Evolutionary conservation across 2,329 filamentous ascomycete species (phyloP), one percentile per base, ranked within the genome.

Genomic region (Penicillium sp.): DNA sequence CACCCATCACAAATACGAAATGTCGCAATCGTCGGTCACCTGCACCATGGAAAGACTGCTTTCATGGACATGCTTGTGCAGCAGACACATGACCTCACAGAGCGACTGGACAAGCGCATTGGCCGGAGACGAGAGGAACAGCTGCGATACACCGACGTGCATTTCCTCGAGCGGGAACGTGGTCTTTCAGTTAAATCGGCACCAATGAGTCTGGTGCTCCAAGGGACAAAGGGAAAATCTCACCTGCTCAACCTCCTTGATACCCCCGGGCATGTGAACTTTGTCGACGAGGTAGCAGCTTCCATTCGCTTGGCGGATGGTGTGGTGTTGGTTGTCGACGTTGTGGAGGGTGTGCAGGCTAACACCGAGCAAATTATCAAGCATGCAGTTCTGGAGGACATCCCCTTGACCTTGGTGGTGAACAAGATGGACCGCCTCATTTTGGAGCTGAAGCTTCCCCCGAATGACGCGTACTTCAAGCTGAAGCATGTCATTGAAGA

Each of bases 341-440:
- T 97, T 21, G 90, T 99, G 1, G 94, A 99, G 73, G 94, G 94
- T n/a, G 92, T 99, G n/a, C 94, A 97, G 76, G 84, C 94, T 66
- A 96, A 96, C 72, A 96, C 94, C 0, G 93, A 99, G 75, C 90
- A 97, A 72, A 92, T 96, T 66, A 97, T 99, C 77, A 96, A 91
- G 76, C 91, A 99, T 73, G 92, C 92, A 2, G 88, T 97, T 3
- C 80, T 96, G 27, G 90, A 97, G 71, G 90, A 92, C 64, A 81
- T 97, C 4, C 93, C 94, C 1, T 77, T 99, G 63, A 94, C 91
- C 0, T 79, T 99, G 57, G 86, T 99, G 52, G 83, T 99, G 75
- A 99, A 97, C 82, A 99, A 99, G 78, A 88, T 99, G 86, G 94
- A 99, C 67, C 87, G 94, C 22, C 78, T 99, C 56, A 96, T 99